Evolutionary conservation across 768 basidiomycete species (phyloP), one percentile per base, ranked within the genome.

Genomic region (Naganishia randhawae): DNA sequence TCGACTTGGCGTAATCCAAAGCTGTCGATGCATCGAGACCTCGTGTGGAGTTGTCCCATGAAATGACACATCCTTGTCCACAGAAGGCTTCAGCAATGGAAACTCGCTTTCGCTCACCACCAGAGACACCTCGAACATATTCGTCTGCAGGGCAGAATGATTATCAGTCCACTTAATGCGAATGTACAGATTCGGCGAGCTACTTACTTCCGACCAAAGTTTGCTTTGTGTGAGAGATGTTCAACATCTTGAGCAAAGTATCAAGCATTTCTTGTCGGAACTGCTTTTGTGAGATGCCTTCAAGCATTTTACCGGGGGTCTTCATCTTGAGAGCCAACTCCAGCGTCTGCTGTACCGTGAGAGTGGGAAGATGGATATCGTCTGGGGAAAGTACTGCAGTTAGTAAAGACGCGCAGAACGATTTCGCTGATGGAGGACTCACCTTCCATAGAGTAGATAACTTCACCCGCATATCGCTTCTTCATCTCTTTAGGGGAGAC

Each of bases 341-440:
- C 33, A 96, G 82, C 0, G 81, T 82, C 67, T 82, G 78, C 13
- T 76, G 77, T 69, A 81, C 81, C 13, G 80, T 81, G 31, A 95
- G 83, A 11, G 88, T 89, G 6, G 91, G 89, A 72, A 92, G 89
- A 76, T 92, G 91, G 1, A 89, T 82, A 75, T 94, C 91, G 73
- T 92, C 91, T 81, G 90, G 14, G 31, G 32, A n/a, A n/a, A 4
- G n/a, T 48, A 3, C n/a, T 19, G 27, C n/a, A 19, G 17, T 52
- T 8, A 52, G 51, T 29, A 52, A 29, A 8, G 11, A 29, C 3
- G 2, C 51, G 16, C 14, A n/a, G 7, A 31, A 31, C 29, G n/a
- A 39, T n/a, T n/a, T n/a, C n/a, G 27, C 17, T 19, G 27, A 31
- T 19, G 22, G 42, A 9, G 19, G 16, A 71, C 69, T 39, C 39